These are phyloP conservation scores for Kwoniella shandongensis DNA, from an alignment of 768 basidiomycete species.

Conservation along the genomic window DNA sequence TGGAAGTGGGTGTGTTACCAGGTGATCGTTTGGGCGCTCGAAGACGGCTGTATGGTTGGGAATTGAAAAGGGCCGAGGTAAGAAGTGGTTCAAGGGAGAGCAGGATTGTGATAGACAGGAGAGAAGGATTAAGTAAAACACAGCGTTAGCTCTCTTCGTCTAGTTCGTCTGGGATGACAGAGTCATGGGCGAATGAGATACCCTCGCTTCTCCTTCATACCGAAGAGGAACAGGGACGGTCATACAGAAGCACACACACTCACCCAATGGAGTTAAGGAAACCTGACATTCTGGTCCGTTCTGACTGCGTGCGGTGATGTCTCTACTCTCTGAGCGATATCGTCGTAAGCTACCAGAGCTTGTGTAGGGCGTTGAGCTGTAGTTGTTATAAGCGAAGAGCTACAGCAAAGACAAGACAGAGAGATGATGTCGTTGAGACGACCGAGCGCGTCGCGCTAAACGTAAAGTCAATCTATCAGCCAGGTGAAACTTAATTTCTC, in stretches of 20 bases:
- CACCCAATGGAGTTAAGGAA: conserved; percentile 53
- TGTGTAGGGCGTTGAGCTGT: too few species aligned
- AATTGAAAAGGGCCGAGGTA: not conserved
- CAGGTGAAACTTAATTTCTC: too few species aligned
- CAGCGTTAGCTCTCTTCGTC: not conserved
- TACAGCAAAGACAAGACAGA: too few species aligned
- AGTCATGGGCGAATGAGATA: too few species aligned
- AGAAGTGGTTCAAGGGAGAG: not conserved
- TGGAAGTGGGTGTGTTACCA: conserved; percentile 20
- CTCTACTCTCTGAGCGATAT: too few species aligned
- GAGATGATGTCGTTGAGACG: too few species aligned
- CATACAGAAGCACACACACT: conserved; percentile 11
- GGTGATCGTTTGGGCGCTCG: conserved; percentile 52
- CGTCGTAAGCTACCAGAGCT: conserved; percentile 2
- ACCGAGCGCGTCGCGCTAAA: too few species aligned
- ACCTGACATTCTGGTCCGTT: conserved; percentile 39
- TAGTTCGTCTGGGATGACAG: too few species aligned
- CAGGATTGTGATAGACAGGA: not conserved
- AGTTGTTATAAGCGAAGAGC: too few species aligned
- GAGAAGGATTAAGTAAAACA: not conserved
- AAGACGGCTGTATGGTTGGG: conserved; percentile 42
- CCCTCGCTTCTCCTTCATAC: too few species aligned
- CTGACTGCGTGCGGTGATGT: not conserved
- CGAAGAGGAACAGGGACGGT: not conserved
- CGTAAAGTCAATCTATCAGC: too few species aligned